Evolutionary conservation across 1,284 basidiomycete species (phyloP), one percentile per base, ranked within the genome.

Genomic region (Xanthoconium separans): DNA sequence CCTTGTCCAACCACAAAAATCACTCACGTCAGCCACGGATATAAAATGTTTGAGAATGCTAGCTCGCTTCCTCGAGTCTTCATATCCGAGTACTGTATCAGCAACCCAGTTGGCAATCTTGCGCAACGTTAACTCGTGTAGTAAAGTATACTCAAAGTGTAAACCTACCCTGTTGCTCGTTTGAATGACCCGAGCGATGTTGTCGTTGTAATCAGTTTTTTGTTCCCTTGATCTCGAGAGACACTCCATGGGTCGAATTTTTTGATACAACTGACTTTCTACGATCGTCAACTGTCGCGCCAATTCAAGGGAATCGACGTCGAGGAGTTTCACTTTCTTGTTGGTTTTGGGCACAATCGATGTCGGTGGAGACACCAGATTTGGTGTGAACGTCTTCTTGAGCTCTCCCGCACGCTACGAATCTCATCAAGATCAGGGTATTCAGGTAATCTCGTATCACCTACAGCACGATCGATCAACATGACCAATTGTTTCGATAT

Each of bases 71-170:
- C 89, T 87, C 10, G 91, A 85, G 66, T 98, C 95, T 58, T 92
- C 89, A 61, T 93, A 88, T 51, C 78, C 81, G 29, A 99, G 78
- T 30, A 99, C 88, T 9, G 86, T 83, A 62, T 97, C 93, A 3
- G 93, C 90, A 2, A 99, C 95, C 95, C 97, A 99, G 58, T 93
- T 88, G 2, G 95, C 89, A 65, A 93, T 89, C 90, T 53, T 91
- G 47, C 45, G 8, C 30, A 4, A 27, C 16, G 10, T 69, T 13
- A 56, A 50, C 24, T 45, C 30, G 11, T 41, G 42, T 13, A 16
- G 50, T 46, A 27, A 6, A 27, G 27, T 40, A 13, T 34, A 39
- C 37, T 22, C 20, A 44, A 29, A n/a, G 27, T 4, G 8, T 39
- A 13, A 29, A 71, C 82, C n/a, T 59, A 92, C 91, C 72, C 91